These are phyloP conservation scores for Phytomonas francai DNA, from an alignment of 208 protist genomes.

Conservation along the genomic window DNA sequence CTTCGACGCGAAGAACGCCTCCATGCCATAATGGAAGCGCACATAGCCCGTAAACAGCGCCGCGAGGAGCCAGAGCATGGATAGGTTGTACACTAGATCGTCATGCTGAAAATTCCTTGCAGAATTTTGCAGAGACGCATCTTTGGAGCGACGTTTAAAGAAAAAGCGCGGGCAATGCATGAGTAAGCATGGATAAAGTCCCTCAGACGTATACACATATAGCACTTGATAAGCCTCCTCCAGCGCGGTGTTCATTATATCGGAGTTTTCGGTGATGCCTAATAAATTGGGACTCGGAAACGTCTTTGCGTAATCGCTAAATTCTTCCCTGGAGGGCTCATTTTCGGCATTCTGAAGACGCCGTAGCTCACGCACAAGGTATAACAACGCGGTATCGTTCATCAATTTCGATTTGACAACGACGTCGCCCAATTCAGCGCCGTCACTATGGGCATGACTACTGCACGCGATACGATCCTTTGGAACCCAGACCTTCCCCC, in stretches of 20 bases:
- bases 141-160: background rate
- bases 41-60: slow-evolving; percentile 51
- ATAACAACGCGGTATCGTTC: slow-evolving; percentile 26
- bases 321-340: background rate
- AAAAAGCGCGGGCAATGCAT: background rate
- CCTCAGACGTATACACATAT: slow-evolving; percentile 37
- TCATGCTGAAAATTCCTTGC: background rate
- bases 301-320: background rate
- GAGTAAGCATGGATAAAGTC: slow-evolving; percentile 44
- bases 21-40: background rate
- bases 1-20: background rate
- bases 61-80: slow-evolving; percentile 40
- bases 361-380: slow-evolving; percentile 52
- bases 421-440: background rate
- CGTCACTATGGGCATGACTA: background rate
- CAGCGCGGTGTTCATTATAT: slow-evolving; percentile 15
- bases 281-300: background rate
- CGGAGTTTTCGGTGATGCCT: slow-evolving; percentile 1
- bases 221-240: slow-evolving; percentile 41
- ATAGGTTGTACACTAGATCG: background rate
- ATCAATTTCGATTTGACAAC: slow-evolving; percentile 20
- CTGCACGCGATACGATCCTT: background rate
- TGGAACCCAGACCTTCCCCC: slow-evolving; percentile 22
- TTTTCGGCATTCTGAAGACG: slow-evolving; percentile 21
- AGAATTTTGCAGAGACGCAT: background rate